Evolutionary conservation across 768 basidiomycete species (phyloP).

Genomic region (Leccinum broughii): DNA sequence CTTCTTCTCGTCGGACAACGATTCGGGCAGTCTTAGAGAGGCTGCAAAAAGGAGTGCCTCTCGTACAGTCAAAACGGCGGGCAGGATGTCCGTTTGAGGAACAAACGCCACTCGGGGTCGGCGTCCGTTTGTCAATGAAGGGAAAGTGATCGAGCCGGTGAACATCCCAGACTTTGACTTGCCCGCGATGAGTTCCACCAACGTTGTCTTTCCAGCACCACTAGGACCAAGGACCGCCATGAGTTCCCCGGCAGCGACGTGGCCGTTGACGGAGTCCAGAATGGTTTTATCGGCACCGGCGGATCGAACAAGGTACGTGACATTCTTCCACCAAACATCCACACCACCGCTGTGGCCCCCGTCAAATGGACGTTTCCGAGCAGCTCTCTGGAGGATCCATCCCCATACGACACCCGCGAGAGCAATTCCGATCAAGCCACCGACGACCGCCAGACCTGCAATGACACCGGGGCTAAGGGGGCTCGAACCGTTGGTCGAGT

Average conservation of each 20-base stretch:
- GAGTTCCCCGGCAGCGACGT: conserved; percentile 77
- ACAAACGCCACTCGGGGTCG: conserved; percentile 77
- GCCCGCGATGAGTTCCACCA: conserved; percentile 88
- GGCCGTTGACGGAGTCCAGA: conserved; percentile 68
- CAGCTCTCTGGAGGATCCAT: conserved; percentile 57
- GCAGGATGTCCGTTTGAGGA: conserved; percentile 83
- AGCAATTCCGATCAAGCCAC: conserved; percentile 57
- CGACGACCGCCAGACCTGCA: conserved; percentile 86
- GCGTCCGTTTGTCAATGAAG: conserved; percentile 33
- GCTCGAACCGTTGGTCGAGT: conserved; percentile 35
- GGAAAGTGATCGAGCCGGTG: conserved; percentile 65
- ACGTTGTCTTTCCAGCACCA: conserved; percentile 90
- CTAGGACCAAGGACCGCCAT: conserved; percentile 93
- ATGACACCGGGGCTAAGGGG: conserved; percentile 81
- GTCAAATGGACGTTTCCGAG: conserved; percentile 45
- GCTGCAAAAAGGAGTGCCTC: conserved; percentile 88
- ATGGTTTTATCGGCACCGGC: conserved; percentile 51
- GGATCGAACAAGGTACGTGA: conserved; percentile 63
- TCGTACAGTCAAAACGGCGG: conserved; percentile 73
- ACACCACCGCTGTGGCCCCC: conserved; percentile 52
- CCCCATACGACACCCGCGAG: conserved; percentile 65
- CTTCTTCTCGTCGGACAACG: conserved; percentile 61
- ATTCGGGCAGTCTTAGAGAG: conserved; percentile 73
- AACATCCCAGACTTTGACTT: conserved; percentile 74
- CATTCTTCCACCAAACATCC: conserved; percentile 63